phyloP scores from a whole-genome alignment of 1,139 yeast genomes.

The Scheffersomyces lignicola region DNA sequence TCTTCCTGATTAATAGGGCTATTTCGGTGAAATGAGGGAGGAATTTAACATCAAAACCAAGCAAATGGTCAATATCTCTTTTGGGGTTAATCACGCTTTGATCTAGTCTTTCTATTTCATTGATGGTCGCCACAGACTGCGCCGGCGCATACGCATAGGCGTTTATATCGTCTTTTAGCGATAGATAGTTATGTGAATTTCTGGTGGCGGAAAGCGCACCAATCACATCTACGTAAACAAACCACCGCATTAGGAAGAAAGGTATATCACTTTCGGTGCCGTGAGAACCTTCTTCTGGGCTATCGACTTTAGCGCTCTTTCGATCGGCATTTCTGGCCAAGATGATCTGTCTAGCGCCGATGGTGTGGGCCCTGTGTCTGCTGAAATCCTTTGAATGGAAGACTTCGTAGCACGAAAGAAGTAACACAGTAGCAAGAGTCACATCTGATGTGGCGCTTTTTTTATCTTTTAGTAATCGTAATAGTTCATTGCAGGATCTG shows the following conservation, averaged over 20 bases:
- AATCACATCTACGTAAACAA: constrained; percentile 67
- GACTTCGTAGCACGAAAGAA: constrained; percentile 66
- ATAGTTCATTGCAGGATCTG: constrained; percentile 57
- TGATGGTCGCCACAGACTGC: constrained; percentile 16
- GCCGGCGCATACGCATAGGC: constrained; percentile 17
- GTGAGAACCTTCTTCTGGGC: constrained; percentile 5
- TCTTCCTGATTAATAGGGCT: constrained; percentile 42
- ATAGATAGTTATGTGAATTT: constrained; percentile 27
- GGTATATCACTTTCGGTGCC: constrained; percentile 44
- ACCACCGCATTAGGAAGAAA: constrained; percentile 69
- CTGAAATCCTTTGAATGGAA: constrained; percentile 47
- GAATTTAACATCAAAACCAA: constrained; percentile 59
- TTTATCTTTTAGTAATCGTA: constrained; percentile 51
- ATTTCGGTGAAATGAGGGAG: constrained; percentile 51
- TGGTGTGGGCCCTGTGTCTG: constrained; percentile 64
- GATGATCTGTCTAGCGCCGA: constrained; percentile 70
- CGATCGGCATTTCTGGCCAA: constrained; percentile 38
- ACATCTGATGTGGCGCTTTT: constrained; percentile 59
- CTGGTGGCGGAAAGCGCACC: constrained; percentile 54
- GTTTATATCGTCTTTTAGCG: constrained; percentile 13
- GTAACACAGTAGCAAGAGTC: constrained; percentile 64
- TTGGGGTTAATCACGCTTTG: constrained; percentile 23
- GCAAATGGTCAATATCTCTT: constrained; percentile 53
- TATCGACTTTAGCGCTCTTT: constrained; percentile 7
- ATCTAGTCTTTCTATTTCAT: constrained; percentile 11